Percentiles rank a stretch among this genome's conserved stretches.
These are phyloP conservation scores for Cicer pinnatifidum DNA, from an alignment of 306 rosid species.

Conservation along the genomic window DNA sequence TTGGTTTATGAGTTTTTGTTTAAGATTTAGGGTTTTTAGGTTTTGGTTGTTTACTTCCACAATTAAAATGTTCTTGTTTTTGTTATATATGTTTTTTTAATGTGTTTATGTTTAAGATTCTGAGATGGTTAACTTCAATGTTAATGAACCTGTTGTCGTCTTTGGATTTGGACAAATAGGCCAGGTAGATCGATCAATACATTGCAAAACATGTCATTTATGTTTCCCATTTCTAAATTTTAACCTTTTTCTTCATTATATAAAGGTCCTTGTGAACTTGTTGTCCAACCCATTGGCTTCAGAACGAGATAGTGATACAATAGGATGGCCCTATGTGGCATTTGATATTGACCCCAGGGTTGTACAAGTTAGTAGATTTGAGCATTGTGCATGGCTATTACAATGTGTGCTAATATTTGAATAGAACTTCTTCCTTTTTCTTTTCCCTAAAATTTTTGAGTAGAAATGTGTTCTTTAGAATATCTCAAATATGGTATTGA, in stretches of 20 bases:
- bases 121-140: conserved; percentile 63
- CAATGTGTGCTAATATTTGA: conserved; percentile 6
- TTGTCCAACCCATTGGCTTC: conserved; percentile 81
- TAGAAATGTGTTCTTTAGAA: conserved; percentile 22
- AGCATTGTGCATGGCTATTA: conserved; percentile 26
- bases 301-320: conserved; percentile 62
- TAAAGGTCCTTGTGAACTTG: conserved; percentile 94
- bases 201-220: conserved; percentile 42
- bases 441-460: conserved; percentile 3
- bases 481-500: conserved; percentile 14
- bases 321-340: conserved; percentile 80
- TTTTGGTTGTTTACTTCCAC: too few relatives aligned
- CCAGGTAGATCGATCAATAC: conserved; percentile 65
- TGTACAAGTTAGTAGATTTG: conserved; percentile 70
- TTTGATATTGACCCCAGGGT: conserved; percentile 86
- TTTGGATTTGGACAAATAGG: conserved; percentile 99
- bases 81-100: too few relatives aligned
- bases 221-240: conserved; percentile 39
- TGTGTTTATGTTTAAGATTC: too few relatives aligned
- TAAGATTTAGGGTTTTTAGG: too few relatives aligned
- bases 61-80: too few relatives aligned
- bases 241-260: conserved; percentile 35
- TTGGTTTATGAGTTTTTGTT: too few relatives aligned
- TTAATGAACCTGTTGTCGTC: conserved; percentile 84
- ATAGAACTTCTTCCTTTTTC: not conserved